Conservation (phyloP, 768 basidiomycete genomes). For the Mycena haematopus region DNA sequence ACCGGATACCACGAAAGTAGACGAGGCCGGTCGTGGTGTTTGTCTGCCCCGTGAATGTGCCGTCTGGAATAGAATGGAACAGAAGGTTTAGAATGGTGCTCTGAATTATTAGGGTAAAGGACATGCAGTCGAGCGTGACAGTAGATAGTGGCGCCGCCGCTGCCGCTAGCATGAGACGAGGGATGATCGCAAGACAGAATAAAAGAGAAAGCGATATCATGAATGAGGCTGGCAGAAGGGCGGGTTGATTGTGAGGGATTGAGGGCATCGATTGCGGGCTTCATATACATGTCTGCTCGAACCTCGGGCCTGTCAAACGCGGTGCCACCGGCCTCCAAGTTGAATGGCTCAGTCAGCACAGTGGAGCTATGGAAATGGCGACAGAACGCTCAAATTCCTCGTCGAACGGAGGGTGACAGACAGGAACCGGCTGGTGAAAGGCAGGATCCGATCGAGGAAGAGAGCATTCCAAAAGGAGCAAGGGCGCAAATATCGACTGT, state of each 20-base stretch:
- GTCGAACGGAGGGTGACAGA: not conserved
- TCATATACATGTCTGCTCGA: not conserved
- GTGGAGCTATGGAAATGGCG: not conserved
- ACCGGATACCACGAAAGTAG: constrained; percentile 50
- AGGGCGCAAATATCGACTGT: not conserved
- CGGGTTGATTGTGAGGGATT: not conserved
- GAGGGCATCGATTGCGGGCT: not conserved
- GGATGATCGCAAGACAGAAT: not conserved
- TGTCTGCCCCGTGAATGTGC: constrained; percentile 43
- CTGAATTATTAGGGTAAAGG: not conserved
- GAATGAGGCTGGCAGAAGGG: not conserved
- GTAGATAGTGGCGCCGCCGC: constrained; percentile 21
- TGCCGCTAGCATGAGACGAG: not conserved
- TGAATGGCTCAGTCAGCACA: not conserved
- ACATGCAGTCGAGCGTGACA: constrained; percentile 36
- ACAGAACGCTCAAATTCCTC: not conserved
- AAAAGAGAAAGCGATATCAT: not conserved
- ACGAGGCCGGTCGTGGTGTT: constrained; percentile 40
- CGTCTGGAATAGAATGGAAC: constrained; percentile 37
- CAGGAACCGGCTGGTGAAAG: not conserved
- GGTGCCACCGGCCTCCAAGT: not conserved
- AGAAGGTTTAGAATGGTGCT: not conserved
- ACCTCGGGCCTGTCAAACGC: not conserved
- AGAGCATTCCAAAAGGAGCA: not conserved
- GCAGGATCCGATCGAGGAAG: not conserved